Evolutionary conservation across 2,329 filamentous ascomycete species (phyloP).

Genomic region (Colletotrichum tropicicola): DNA sequence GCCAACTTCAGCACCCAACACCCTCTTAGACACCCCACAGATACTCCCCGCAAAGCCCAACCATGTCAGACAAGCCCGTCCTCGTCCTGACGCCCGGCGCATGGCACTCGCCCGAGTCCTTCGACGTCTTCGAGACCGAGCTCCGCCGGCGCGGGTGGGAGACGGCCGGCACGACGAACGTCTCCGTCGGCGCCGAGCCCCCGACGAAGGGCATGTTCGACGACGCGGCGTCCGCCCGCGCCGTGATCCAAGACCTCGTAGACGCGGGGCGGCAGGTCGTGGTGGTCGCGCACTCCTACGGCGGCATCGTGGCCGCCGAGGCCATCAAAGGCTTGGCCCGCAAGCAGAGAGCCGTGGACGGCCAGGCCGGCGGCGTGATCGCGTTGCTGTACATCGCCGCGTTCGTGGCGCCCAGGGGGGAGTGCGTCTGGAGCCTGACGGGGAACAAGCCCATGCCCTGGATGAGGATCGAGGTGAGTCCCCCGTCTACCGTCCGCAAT

Average conservation of each 20-base stretch:
- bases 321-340: conserved; percentile 45
- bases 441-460: conserved; percentile 32
- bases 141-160: conserved; percentile 42
- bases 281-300: conserved; percentile 52
- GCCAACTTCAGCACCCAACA: not conserved
- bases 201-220: conserved; percentile 35
- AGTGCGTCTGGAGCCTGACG: conserved; percentile 33
- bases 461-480: conserved; percentile 35
- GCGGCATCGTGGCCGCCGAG: conserved; percentile 47
- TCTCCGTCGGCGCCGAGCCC: conserved; percentile 42
- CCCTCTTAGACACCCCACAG: not conserved
- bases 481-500: too few relatives aligned
- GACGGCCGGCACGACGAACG: conserved; percentile 39
- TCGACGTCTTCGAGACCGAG: conserved; percentile 36
- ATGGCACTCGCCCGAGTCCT: conserved; percentile 44
- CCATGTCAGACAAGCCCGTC: conserved; percentile 26
- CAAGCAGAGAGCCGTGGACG: conserved; percentile 39
- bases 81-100: conserved; percentile 50
- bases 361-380: conserved; percentile 47
- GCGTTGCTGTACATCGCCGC: conserved; percentile 44
- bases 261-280: conserved; percentile 49
- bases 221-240: conserved; percentile 42
- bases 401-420: conserved; percentile 39
- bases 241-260: conserved; percentile 36
- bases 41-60: not conserved